Evolutionary conservation across 2,329 filamentous ascomycete species (phyloP), one percentile per base, ranked within the genome.

Genomic region (Neurospora crassa): DNA sequence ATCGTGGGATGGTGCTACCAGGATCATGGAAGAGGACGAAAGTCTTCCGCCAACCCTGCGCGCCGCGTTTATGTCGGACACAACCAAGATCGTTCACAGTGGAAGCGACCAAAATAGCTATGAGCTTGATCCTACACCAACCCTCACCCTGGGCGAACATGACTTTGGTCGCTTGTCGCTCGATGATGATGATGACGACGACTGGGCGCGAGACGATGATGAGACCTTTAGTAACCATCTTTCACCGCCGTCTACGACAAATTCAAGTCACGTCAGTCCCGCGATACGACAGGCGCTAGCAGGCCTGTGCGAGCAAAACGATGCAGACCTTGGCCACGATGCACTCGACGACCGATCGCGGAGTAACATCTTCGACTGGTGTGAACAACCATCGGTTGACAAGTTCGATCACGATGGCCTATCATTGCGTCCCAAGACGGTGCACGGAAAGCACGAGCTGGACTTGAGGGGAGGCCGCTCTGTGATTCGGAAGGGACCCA

Each of bases 351-450:
- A 90, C 70, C 84, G 88, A 16, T 87, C 87, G 2, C 82, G 87
- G 73, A 92, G 90, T 79, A 94, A 87, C 75, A 83, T 94, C 3
- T 94, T 94, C 76, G 92, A 94, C 79, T 93, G 91, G 91, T 89
- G 90, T 68, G 92, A 94, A 78, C 85, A 90, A 16, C 81, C 87
- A 37, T 81, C 83, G 7, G 83, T 87, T 72, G 90, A 92, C 34
- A 91, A 89, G 80, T 81, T 84, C 69, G 87, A 90, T 67, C 80
- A 82, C 18, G 86, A 85, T 72, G 86, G 86, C 40, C 85, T 85
- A 47, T 86, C 86, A n/a, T 84, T 85, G 67, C 87, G 92, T 37
- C 92, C 92, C 1, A 90, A 88, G 76, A 94, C 92, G 16, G 90
- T 92, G 45, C 91, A 94, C 78, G 90, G 89, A 16, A 94, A 93